Conservation (phyloP, 345 rosid species). For the Brassica nigra region DNA sequence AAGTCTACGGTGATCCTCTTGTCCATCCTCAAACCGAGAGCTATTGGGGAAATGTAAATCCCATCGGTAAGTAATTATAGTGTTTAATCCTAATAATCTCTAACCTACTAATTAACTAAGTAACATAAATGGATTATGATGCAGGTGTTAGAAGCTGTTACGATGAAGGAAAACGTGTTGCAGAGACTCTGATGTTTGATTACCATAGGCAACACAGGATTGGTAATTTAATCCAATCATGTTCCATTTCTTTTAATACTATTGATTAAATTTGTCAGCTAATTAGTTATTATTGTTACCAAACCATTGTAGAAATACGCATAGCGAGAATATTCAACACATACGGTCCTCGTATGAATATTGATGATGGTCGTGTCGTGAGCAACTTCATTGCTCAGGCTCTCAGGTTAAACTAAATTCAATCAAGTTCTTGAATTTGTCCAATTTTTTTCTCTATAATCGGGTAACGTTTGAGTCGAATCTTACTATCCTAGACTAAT, state of each 20-base stretch:
- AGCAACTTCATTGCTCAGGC: constrained; percentile 99
- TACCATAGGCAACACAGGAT: constrained; percentile 94
- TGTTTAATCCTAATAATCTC: background rate
- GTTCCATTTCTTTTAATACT: background rate
- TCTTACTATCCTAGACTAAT: background rate
- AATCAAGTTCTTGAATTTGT: constrained; percentile 8
- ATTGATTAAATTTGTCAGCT: background rate
- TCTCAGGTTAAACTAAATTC: constrained; percentile 53
- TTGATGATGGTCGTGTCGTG: constrained; percentile 95
- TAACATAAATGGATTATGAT: background rate
- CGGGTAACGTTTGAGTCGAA: background rate
- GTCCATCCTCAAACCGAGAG: constrained; percentile 86
- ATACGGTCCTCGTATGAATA: constrained; percentile 96
- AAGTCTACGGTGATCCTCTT: constrained; percentile 94
- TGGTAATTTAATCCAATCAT: constrained; percentile 44
- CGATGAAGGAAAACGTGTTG: constrained; percentile 94
- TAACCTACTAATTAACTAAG: background rate
- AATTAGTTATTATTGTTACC: background rate
- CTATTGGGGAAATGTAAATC: constrained; percentile 98
- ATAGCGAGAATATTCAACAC: constrained; percentile 96
- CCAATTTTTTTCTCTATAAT: background rate
- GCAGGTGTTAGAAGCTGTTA: constrained; percentile 92
- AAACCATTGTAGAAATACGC: constrained; percentile 57
- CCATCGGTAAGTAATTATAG: constrained; percentile 59
- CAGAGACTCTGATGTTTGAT: constrained; percentile 94